Conservation (phyloP, 2,329 filamentous ascomycete species). For the Penicillium sp. region DNA sequence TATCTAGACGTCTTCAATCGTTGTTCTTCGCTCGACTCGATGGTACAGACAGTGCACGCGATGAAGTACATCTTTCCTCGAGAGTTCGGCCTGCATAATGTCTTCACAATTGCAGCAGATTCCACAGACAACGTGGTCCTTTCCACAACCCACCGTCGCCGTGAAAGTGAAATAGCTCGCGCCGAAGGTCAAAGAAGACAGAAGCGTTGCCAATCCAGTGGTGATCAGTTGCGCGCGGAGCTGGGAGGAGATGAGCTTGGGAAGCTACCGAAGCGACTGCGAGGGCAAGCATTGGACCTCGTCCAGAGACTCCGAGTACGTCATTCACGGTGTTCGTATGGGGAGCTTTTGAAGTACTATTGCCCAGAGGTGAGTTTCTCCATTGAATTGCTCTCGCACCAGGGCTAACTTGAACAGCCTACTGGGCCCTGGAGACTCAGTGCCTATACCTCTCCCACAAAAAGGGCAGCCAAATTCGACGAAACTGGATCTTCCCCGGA, state of each 20-base stretch:
- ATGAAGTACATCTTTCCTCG: constrained; percentile 92
- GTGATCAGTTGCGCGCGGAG: constrained; percentile 4
- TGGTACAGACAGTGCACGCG: constrained; percentile 60
- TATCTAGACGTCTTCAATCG: constrained; percentile 73
- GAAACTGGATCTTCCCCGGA: constrained; percentile 14
- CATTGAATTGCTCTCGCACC: not conserved
- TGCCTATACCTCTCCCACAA: constrained; percentile 2
- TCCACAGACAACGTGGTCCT: not conserved
- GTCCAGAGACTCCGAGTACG: constrained; percentile 64
- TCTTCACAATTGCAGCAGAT: constrained; percentile 56
- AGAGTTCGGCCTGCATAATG: constrained; percentile 87
- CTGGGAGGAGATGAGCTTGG: not conserved
- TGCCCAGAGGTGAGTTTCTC: constrained; percentile 59
- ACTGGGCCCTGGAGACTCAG: constrained; percentile 24
- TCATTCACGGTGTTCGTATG: constrained; percentile 73
- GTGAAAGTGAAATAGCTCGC: constrained; percentile 71
- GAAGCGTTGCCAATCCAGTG: not conserved
- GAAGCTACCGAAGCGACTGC: constrained; percentile 50
- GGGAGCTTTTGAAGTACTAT: constrained; percentile 72
- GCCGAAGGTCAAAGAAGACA: constrained; percentile 15
- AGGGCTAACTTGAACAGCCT: constrained; percentile 19
- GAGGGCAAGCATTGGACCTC: constrained; percentile 57
- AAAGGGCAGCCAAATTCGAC: not conserved
- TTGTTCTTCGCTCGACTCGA: constrained; percentile 44
- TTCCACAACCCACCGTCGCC: constrained; percentile 23